Conservation (phyloP, 495 filamentous ascomycete genomes). For the Hypoxylon subgilvum region DNA sequence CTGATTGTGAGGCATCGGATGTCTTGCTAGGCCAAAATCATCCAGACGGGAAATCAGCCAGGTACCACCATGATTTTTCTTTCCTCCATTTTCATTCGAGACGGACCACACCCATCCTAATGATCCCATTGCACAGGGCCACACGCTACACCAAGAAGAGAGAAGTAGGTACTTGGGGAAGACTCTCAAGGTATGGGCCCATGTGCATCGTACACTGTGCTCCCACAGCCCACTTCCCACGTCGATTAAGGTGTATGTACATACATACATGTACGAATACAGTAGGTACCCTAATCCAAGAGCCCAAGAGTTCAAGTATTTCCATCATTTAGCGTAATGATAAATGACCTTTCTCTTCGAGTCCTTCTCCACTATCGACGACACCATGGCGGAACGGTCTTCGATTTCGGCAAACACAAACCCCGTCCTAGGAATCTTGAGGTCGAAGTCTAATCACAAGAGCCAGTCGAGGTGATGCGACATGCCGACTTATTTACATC, state of each 20-base stretch:
- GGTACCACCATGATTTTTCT: conserved; percentile 22
- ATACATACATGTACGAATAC: background rate
- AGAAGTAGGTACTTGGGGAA: conserved; percentile 1
- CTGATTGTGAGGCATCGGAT: conserved; percentile 38
- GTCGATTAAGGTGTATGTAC: conserved; percentile 1
- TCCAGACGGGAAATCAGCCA: conserved; percentile 27
- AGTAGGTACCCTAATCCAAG: background rate
- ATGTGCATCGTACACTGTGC: conserved; percentile 35
- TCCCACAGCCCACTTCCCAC: conserved; percentile 12
- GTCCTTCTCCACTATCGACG: conserved; percentile 23
- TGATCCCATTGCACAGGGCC: conserved; percentile 16
- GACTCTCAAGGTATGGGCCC: no score
- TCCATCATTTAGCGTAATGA: conserved; percentile 34
- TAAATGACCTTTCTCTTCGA: conserved; percentile 19
- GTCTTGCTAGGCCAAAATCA: conserved; percentile 39
- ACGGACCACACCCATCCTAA: conserved; percentile 16
- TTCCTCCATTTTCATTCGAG: background rate
- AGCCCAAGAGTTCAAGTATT: no score
- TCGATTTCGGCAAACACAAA: conserved; percentile 29
- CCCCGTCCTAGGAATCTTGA: background rate
- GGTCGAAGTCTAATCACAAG: background rate
- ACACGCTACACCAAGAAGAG: conserved; percentile 25
- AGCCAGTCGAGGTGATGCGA: background rate
- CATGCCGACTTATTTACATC: conserved; percentile 22
- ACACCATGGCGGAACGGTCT: conserved; percentile 23